phyloP scores from a whole-genome alignment of 768 basidiomycete species.

The Suillus clintonianus region DNA sequence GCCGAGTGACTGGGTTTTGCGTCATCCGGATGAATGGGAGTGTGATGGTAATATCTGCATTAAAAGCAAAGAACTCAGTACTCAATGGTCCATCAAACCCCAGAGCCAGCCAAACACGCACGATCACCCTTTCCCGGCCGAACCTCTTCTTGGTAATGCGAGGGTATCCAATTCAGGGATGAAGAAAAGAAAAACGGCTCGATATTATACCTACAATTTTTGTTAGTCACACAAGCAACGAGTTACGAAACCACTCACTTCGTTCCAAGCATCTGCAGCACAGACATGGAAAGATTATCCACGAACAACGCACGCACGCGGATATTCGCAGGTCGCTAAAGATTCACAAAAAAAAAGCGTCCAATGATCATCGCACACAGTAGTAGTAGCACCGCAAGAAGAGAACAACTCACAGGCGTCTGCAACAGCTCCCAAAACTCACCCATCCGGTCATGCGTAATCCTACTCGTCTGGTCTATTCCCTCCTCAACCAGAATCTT shows the following conservation, averaged over 20 bases:
- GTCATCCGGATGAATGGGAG: conserved; percentile 43
- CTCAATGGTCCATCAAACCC: background rate
- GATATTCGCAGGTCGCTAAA: conserved; percentile 22
- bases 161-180: conserved; percentile 43
- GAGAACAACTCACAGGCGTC: conserved; percentile 19
- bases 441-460: conserved; percentile 18
- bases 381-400: background rate
- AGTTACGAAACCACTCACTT: conserved; percentile 23
- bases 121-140: conserved; percentile 34
- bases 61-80: conserved; percentile 4
- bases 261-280: conserved; percentile 39
- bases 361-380: conserved; percentile 2
- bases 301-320: conserved; percentile 39
- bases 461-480: conserved; percentile 6
- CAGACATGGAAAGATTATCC: conserved; percentile 33
- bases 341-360: too few relatives aligned
- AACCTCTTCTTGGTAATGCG: conserved; percentile 41
- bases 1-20: conserved; percentile 30
- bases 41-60: conserved; percentile 44
- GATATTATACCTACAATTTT: conserved; percentile 35
- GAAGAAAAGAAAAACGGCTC: conserved; percentile 49
- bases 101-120: conserved; percentile 27
- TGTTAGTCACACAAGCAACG: conserved; percentile 1
- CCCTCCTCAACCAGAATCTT: conserved; percentile 6
- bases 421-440: conserved; percentile 33